Percentiles rank a stretch among this genome's conserved stretches.
These are phyloP conservation scores for Eucalyptus erythrocorys DNA, from an alignment of 345 rosid genomes.

Conservation along the genomic window DNA sequence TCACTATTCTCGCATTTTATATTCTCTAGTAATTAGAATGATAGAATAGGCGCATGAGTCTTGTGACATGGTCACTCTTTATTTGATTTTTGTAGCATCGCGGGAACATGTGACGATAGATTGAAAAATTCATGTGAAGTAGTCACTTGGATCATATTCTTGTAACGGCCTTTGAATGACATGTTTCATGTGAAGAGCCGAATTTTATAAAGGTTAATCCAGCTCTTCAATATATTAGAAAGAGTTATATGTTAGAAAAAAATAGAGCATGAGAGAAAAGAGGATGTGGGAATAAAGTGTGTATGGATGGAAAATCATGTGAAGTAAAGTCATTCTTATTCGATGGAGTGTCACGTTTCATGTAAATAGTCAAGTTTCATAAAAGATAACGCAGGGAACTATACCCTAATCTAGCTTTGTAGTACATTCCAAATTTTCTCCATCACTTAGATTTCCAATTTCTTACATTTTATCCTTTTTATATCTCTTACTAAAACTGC, in stretches of 20 bases:
- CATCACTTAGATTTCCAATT: neutral
- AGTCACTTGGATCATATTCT: neutral
- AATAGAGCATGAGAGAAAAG: neutral
- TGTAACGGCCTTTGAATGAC: neutral
- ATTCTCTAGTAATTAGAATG: neutral
- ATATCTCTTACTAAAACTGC: neutral
- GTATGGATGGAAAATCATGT: neutral
- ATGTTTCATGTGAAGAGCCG: neutral
- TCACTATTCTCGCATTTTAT: neutral
- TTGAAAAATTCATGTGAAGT: neutral
- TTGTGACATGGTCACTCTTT: no score
- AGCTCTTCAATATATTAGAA: neutral
- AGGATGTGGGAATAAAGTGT: neutral
- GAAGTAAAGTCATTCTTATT: neutral
- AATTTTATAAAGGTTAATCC: neutral
- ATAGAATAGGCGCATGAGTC: neutral
- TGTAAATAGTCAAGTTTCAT: neutral
- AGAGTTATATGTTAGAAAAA: neutral
- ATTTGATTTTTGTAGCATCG: neutral
- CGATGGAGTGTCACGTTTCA: accelerated
- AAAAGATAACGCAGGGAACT: neutral
- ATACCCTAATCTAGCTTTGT: neutral
- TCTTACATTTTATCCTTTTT: neutral
- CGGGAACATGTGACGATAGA: neutral
- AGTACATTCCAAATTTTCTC: neutral